Base-by-base conservation (phyloP, 2,329 filamentous ascomycete genomes). In the Xylariaceae sp. region DNA sequence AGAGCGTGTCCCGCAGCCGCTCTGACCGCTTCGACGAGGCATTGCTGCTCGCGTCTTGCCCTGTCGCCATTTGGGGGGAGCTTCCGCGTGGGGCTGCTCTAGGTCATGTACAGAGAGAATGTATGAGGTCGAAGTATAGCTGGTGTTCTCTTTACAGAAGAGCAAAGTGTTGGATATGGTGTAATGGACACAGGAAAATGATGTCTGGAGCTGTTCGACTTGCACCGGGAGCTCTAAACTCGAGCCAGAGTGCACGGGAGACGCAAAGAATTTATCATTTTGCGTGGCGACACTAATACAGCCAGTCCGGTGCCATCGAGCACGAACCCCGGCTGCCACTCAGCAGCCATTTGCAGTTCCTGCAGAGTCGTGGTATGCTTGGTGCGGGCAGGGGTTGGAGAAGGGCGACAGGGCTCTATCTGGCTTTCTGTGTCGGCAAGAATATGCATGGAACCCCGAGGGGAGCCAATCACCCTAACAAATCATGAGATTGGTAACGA, bases 1-100 rank as follows among this genome's bases (percentile, higher is more conserved):
- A 47, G 34, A 46, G 33, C 6, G 44, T 46, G 36, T 46, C 42
- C 31, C 44, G 42, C 30, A 43, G 37, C 39, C 42, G 42, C 33
- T 45, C 44, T 12, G 44, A 36, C 37, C 42, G 40, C 38, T 45
- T 45, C 6, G 24, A 26, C n/a, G 24, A 26, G 12, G 24, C n/a
- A n/a, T n/a, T n/a, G 24, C 5, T 26, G 7, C 24, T 13, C 5
- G 24, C 5, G 6, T 26, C 24, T 11, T 7, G 35, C 32, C 37
- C 36, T 24, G 42, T 17, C 28, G 39, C 42, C 44, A 46, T 46
- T 31, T 39, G 35, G 15, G 5, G 12, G n/a, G 6, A 6, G 15
- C 15, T 26, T 13, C 7, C n/a, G n/a, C n/a, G n/a, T 5, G n/a
- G 6, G 5, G 15, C n/a, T 13, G 12, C 5, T 13, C n/a, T 8